These are phyloP conservation scores for Lactarius evosmus DNA, from an alignment of 768 basidiomycete species.

Conservation along the genomic window DNA sequence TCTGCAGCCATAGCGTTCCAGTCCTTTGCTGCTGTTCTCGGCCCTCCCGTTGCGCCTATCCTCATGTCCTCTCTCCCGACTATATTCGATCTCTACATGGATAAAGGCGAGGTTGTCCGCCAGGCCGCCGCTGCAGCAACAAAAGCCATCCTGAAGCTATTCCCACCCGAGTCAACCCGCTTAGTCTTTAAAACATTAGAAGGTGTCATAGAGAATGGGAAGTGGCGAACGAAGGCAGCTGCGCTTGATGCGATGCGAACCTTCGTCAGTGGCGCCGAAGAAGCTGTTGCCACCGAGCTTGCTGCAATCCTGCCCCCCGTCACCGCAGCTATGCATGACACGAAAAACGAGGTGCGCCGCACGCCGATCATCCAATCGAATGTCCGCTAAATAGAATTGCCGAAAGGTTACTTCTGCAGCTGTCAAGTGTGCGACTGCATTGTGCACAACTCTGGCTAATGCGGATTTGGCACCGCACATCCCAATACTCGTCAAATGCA, in stretches of 20 bases:
- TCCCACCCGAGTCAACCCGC: slow-evolving; percentile 77
- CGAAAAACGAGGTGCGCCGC: slow-evolving; percentile 78
- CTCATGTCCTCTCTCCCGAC: slow-evolving; percentile 73
- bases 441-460: slow-evolving; percentile 90
- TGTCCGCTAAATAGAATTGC: slow-evolving; percentile 6
- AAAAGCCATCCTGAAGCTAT: slow-evolving; percentile 79
- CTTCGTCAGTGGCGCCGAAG: slow-evolving; percentile 65
- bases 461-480: slow-evolving; percentile 90
- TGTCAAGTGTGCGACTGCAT: slow-evolving; percentile 81
- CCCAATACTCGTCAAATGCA: slow-evolving; percentile 86
- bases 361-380: slow-evolving; percentile 13
- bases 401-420: slow-evolving; percentile 79
- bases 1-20: slow-evolving; percentile 80
- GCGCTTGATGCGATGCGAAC: slow-evolving; percentile 81
- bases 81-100: slow-evolving; percentile 83
- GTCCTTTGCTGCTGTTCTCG: slow-evolving; percentile 67
- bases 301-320: slow-evolving; percentile 81
- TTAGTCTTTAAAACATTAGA: slow-evolving; percentile 67
- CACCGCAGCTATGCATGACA: slow-evolving; percentile 92
- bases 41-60: slow-evolving; percentile 65
- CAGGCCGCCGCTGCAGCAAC: slow-evolving; percentile 73
- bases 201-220: slow-evolving; percentile 74
- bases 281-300: slow-evolving; percentile 79
- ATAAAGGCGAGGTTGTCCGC: slow-evolving; percentile 92
- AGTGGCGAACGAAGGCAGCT: slow-evolving; percentile 95